phyloP scores from a whole-genome alignment of 148 eudicot species.

The Simmondsia chinensis region DNA sequence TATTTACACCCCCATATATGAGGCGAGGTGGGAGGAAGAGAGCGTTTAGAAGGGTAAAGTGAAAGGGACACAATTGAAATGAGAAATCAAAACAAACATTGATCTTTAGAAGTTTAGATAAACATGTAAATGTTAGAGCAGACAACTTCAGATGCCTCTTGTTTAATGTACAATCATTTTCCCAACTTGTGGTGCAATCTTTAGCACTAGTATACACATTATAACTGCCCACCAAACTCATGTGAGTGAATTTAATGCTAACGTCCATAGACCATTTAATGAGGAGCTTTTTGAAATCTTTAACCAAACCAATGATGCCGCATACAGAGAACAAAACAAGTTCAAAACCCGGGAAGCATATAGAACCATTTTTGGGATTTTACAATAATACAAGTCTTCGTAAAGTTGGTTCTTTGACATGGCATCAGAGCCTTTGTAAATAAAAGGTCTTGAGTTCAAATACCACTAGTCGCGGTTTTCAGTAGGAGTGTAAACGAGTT shows the following conservation, averaged over 20 bases:
- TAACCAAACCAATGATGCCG: slow-evolving; percentile 20
- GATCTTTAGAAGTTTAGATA: slow-evolving; percentile 1
- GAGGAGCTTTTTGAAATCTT: slow-evolving; percentile 10
- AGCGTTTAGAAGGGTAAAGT: not conserved
- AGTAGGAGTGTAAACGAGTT: too few species aligned
- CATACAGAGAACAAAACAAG: slow-evolving; percentile 9
- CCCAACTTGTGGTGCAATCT: slow-evolving; percentile 16
- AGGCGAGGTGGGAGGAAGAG: too few species aligned
- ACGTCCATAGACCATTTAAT: slow-evolving; percentile 15
- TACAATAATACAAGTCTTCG: too few species aligned
- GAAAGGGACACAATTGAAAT: slow-evolving; percentile 1
- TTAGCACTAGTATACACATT: too few species aligned
- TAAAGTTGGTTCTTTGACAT: too few species aligned
- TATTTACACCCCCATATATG: too few species aligned
- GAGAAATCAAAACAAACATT: slow-evolving; percentile 2
- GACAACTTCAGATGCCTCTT: slow-evolving; percentile 4
- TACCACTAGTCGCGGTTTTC: too few species aligned
- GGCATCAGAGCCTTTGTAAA: too few species aligned
- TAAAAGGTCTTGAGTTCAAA: too few species aligned
- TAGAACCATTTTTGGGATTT: too few species aligned
- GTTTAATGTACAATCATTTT: slow-evolving; percentile 18
- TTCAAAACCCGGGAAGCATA: too few species aligned
- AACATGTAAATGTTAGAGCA: slow-evolving; percentile 1
- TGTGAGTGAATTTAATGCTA: slow-evolving; percentile 80
- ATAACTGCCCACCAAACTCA: slow-evolving; percentile 48